Percentiles rank a stretch among this genome's conserved stretches.
These are phyloP conservation scores for Pinus albicaulis DNA, from an alignment of 75 land plant genomes.

Conservation along the genomic window DNA sequence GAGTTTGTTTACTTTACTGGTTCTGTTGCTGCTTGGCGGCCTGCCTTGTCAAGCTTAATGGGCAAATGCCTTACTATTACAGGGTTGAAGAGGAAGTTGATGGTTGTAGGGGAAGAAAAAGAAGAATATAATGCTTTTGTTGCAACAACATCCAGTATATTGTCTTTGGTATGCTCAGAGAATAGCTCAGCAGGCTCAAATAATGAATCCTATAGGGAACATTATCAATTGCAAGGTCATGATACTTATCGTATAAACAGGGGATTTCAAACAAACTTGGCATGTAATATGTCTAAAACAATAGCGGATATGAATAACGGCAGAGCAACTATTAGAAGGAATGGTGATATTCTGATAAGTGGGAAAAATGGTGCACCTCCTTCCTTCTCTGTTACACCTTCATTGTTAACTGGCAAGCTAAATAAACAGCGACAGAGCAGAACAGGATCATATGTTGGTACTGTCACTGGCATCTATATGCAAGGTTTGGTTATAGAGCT, in stretches of 20 bases:
- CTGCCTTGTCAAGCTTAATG: slow-evolving; percentile 35
- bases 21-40: slow-evolving; percentile 61
- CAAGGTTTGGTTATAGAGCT: slow-evolving; percentile 69
- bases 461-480: slow-evolving; percentile 60
- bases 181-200: background rate
- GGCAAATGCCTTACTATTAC: slow-evolving; percentile 46
- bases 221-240: background rate
- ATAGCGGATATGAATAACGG: background rate
- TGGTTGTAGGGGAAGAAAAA: slow-evolving; percentile 44
- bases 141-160: slow-evolving; percentile 34
- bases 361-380: background rate
- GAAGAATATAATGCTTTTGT: slow-evolving; percentile 51
- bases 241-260: background rate
- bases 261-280: background rate
- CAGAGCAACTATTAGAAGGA: background rate
- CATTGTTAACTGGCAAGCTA: background rate
- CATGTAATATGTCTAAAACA: background rate
- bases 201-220: background rate
- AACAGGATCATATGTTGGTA: slow-evolving; percentile 46
- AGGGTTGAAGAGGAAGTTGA: slow-evolving; percentile 64
- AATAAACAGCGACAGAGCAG: slow-evolving; percentile 19
- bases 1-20: slow-evolving; percentile 64
- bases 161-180: slow-evolving; percentile 14
- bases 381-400: background rate
- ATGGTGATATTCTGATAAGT: background rate